Percentiles rank a stretch among this genome's conserved stretches.
Conservation (phyloP, 2,329 filamentous ascomycete genomes). For the Harringtonia aguacate region DNA sequence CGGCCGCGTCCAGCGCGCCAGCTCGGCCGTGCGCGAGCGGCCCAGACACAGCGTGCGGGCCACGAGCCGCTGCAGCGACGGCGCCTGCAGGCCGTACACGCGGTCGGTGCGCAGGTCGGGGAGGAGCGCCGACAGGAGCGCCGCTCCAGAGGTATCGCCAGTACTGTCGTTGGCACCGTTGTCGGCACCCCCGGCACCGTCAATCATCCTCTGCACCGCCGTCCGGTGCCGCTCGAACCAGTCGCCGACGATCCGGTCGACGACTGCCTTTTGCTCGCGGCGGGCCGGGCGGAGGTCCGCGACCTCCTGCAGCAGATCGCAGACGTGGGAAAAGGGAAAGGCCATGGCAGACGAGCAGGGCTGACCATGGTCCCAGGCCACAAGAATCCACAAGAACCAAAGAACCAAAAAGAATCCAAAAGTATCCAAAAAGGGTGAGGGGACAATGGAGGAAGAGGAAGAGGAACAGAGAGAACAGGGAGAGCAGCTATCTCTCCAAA, state of each 20-base stretch:
- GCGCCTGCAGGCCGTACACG: conserved; percentile 60
- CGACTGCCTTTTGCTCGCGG: conserved; percentile 11
- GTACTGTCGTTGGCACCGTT: neutral
- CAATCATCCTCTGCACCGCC: conserved; percentile 1
- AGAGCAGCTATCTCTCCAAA: too few species aligned
- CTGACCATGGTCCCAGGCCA: neutral
- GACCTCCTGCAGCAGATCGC: conserved; percentile 60
- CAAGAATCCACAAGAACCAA: neutral
- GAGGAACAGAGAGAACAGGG: neutral
- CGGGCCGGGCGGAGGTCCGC: conserved; percentile 31
- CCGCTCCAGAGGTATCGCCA: conserved; percentile 22
- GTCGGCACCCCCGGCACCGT: neutral
- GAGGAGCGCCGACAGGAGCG: conserved; percentile 65
- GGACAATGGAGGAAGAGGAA: neutral
- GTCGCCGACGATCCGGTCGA: conserved; percentile 28
- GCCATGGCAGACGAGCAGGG: conserved; percentile 43
- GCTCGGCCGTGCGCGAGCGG: conserved; percentile 44
- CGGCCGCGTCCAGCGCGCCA: conserved; percentile 51
- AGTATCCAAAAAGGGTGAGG: neutral
- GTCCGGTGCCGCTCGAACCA: conserved; percentile 63
- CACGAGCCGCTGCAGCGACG: conserved; percentile 55
- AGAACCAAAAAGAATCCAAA: neutral
- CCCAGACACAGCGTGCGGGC: conserved; percentile 56
- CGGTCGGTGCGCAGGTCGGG: conserved; percentile 68
- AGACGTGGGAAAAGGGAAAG: conserved; percentile 59